Conservation (phyloP, 352 stramenopile genomes). For the Pythium sp. region DNA sequence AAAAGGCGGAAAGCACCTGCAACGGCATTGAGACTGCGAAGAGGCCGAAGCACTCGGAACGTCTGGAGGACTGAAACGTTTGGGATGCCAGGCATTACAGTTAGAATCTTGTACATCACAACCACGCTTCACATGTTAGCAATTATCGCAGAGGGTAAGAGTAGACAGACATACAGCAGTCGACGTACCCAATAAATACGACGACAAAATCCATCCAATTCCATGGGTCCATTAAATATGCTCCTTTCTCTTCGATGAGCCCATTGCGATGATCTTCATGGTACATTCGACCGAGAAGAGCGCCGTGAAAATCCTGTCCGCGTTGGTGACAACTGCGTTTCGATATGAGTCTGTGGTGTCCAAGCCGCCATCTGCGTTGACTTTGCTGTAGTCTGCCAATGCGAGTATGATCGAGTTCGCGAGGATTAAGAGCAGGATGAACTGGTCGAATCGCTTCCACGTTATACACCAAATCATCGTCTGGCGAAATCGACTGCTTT, state of each 20-base stretch:
- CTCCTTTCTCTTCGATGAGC: conserved; percentile 55
- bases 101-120: conserved; percentile 38
- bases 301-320: conserved; percentile 51
- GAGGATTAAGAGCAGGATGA: conserved; percentile 84
- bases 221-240: conserved; percentile 87
- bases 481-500: conserved; percentile 52
- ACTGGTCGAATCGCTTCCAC: conserved; percentile 75
- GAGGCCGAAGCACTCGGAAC: conserved; percentile 57
- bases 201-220: conserved; percentile 91
- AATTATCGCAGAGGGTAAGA: background rate
- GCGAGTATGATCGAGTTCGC: conserved; percentile 83
- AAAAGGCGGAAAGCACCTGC: conserved; percentile 26
- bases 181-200: conserved; percentile 72
- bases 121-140: background rate
- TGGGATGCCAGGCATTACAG: conserved; percentile 58
- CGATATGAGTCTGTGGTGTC: conserved; percentile 37
- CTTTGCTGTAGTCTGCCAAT: conserved; percentile 70
- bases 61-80: conserved; percentile 59
- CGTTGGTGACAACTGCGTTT: conserved; percentile 62
- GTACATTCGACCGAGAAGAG: conserved; percentile 87
- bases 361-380: conserved; percentile 37
- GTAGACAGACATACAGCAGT: background rate
- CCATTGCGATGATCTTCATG: conserved; percentile 90
- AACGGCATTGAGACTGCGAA: conserved; percentile 60
- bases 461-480: conserved; percentile 65